phyloP scores from a whole-genome alignment of 2,329 filamentous ascomycete genomes.

The Hypoxylon sp. region DNA sequence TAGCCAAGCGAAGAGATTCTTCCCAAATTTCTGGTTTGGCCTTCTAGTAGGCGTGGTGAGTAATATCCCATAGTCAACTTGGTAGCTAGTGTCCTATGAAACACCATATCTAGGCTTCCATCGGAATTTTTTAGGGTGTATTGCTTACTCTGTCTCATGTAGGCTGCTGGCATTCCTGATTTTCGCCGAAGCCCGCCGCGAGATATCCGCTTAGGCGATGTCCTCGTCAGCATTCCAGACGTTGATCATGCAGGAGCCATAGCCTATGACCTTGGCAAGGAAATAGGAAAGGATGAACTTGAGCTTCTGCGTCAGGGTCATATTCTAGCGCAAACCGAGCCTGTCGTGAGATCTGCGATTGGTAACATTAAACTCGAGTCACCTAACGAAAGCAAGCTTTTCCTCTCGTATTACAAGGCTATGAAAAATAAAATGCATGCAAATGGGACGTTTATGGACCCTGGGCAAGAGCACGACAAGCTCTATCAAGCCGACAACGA shows the following conservation, averaged over 20 bases:
- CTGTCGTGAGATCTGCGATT: constrained; percentile 56
- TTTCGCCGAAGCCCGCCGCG: constrained; percentile 45
- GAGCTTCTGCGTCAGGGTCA: constrained; percentile 49
- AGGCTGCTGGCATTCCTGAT: constrained; percentile 54
- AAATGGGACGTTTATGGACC: constrained; percentile 52
- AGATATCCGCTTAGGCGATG: constrained; percentile 59
- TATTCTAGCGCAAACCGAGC: constrained; percentile 51
- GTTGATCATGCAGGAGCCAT: constrained; percentile 51
- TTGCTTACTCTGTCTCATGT: background rate
- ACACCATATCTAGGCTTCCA: background rate
- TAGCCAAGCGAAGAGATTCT: constrained; percentile 55
- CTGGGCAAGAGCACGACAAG: constrained; percentile 52
- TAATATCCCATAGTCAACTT: background rate
- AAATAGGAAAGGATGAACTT: constrained; percentile 49
- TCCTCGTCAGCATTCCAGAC: constrained; percentile 53
- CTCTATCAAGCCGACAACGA: constrained; percentile 44
- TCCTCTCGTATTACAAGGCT: constrained; percentile 48
- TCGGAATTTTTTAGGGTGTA: background rate
- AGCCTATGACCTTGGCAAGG: constrained; percentile 56
- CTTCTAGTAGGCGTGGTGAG: constrained; percentile 56
- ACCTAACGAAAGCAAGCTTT: constrained; percentile 43
- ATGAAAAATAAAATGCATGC: constrained; percentile 49
- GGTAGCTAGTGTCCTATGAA: background rate
- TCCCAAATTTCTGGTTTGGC: constrained; percentile 57
- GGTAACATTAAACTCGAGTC: constrained; percentile 51